These are phyloP conservation scores for Gynostemma pentaphyllum DNA, from an alignment of 306 rosid genomes.

Conservation along the genomic window DNA sequence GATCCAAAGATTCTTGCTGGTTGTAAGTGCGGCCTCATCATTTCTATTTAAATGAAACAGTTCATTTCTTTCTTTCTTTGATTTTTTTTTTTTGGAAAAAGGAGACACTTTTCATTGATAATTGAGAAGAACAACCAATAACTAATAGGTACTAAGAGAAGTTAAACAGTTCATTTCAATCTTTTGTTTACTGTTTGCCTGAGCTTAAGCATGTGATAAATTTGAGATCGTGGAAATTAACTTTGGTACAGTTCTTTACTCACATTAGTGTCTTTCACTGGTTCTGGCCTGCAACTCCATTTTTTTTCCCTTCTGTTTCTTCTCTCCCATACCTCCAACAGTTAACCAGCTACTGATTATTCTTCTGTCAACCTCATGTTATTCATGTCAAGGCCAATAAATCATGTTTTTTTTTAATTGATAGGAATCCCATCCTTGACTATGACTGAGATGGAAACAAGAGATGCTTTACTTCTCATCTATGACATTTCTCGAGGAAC, in stretches of 20 bases:
- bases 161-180: background rate
- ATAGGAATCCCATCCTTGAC: background rate
- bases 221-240: background rate
- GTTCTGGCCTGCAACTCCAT: background rate
- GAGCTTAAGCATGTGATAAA: background rate
- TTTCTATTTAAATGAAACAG: background rate
- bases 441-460: background rate
- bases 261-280: background rate
- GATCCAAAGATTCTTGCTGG: conserved; percentile 98
- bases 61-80: background rate
- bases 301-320: no score
- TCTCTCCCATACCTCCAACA: no score
- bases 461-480: background rate
- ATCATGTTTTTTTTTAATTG: background rate
- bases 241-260: background rate
- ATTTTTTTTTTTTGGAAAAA: no score
- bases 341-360: no score
- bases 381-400: background rate
- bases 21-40: conserved; percentile 49
- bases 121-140: no score
- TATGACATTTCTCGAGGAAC: background rate
- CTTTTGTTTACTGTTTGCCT: background rate
- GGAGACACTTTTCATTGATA: no score
- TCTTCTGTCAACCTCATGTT: background rate
- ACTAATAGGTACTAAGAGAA: no score